Evolutionary conservation across 495 filamentous ascomycete genomes (phyloP), one percentile per base, ranked within the genome.

Genomic region (Hyaloscypha finlandica): DNA sequence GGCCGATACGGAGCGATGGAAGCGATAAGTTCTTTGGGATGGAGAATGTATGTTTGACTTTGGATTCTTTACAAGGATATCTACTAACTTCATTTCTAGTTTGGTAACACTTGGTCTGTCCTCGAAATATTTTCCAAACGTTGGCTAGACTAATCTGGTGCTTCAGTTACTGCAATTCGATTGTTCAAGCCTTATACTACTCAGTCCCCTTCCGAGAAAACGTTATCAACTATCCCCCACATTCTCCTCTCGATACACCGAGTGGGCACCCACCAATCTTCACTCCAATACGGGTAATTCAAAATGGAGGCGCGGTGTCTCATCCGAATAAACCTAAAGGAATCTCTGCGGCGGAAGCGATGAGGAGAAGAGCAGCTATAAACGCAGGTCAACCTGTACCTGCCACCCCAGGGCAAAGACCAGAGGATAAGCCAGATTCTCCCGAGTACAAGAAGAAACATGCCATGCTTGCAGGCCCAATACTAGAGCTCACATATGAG

Each of bases 1-100:
- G 93, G 14, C 83, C 93, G 1, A 78, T 94, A 65, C 86, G 93
- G 66, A 80, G 80, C 45, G 94, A 99, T 81, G 95, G 96, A 25
- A 97, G 91, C 77, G 95, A 99, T 79, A 97, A 97, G 82, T 98
- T 96, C 79, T 98, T 94, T 81, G 95, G 96, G 3, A 89, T 98
- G 82, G 95, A 98, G 78, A 99, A 99, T 81, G 93, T 97, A 82
- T 83, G 91, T 66, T 37, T 29, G 57, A 59, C 30, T 3, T 19
- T 31, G 29, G 16, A 45, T 25, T 32, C 29, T 63, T 22, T 51
- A 25, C 56, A 14, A 37, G 53, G 61, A 66, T 64, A 32, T 32
- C 60, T 58, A 60, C 74, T 77, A 67, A 77, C 66, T 30, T 63
- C 59, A 39, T 60, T 61, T 65, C 37, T 69, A 98, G 93, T 97